Percentiles rank a stretch among this genome's conserved stretches.
phyloP scores from a whole-genome alignment of 257 asterid species.

The Ajuga chamaepitys region DNA sequence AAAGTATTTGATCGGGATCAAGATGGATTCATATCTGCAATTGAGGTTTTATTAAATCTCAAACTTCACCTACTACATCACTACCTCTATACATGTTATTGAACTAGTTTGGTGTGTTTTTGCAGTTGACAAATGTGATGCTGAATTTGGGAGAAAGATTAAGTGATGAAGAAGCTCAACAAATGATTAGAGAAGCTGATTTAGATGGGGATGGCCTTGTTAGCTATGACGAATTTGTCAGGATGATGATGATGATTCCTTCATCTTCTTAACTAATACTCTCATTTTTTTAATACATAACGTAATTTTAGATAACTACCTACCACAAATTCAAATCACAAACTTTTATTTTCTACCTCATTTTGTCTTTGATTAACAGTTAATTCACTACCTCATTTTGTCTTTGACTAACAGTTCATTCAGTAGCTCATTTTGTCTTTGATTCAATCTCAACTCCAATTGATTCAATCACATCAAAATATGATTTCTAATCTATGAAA shows the following conservation, averaged over 20 bases:
- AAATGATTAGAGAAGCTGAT: conserved; percentile 83
- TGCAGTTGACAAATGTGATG: conserved; percentile 78
- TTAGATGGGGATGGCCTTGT: conserved; percentile 79
- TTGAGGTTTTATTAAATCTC: conserved; percentile 35
- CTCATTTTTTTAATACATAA: too few relatives aligned
- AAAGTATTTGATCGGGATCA: conserved; percentile 79
- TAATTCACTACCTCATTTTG: too few relatives aligned
- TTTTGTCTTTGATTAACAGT: too few relatives aligned
- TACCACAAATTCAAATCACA: too few relatives aligned
- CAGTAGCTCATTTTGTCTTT: too few relatives aligned
- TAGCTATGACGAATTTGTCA: conserved; percentile 71
- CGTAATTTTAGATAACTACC: too few relatives aligned
- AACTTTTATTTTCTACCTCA: too few relatives aligned
- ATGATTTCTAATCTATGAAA: too few relatives aligned
- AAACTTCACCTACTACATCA: neutral
- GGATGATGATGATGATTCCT: conserved; percentile 35
- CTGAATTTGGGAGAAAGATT: conserved; percentile 73
- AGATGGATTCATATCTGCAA: conserved; percentile 77
- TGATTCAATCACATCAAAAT: too few relatives aligned
- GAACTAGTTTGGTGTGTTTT: neutral
- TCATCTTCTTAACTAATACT: conserved; percentile 22
- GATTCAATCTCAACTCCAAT: too few relatives aligned
- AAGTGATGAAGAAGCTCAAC: conserved; percentile 73
- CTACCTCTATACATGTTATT: neutral
- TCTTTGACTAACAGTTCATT: too few relatives aligned